Conservation (phyloP, 306 rosid species). For the Casuarina equisetifolia region DNA sequence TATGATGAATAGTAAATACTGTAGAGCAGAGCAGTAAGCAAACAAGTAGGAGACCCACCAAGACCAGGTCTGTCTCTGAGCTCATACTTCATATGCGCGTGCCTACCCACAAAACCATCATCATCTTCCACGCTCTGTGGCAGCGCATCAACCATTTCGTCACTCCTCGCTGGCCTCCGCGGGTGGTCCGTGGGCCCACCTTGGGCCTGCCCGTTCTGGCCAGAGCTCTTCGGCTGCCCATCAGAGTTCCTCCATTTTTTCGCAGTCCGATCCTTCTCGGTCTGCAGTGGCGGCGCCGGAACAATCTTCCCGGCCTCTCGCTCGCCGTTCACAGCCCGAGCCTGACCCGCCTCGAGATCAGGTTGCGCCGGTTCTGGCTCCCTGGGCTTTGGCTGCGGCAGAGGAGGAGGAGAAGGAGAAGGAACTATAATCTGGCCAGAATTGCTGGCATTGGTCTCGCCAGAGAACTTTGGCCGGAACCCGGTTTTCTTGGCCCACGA, state of each 20-base stretch:
- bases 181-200: conserved; percentile 34
- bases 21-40: neutral
- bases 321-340: conserved; percentile 43
- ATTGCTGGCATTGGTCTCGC: conserved; percentile 71
- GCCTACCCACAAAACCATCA: conserved; percentile 63
- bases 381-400: conserved; percentile 39
- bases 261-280: conserved; percentile 41
- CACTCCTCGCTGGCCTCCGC: conserved; percentile 51
- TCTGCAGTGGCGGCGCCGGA: conserved; percentile 9
- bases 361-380: conserved; percentile 30
- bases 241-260: conserved; percentile 78
- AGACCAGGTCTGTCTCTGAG: conserved; percentile 92
- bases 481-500: conserved; percentile 97
- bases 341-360: conserved; percentile 72
- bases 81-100: conserved; percentile 79
- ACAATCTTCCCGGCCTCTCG: conserved; percentile 32
- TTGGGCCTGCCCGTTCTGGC: conserved; percentile 45
- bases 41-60: conserved; percentile 45
- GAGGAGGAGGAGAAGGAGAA: neutral
- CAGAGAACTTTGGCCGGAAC: conserved; percentile 87
- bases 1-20: neutral
- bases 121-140: conserved; percentile 65
- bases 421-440: conserved; percentile 52
- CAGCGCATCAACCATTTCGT: conserved; percentile 66
- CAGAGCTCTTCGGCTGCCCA: conserved; percentile 51